Percentiles rank a stretch among this genome's conserved stretches.
Evolutionary conservation across 1,284 basidiomycete genomes (phyloP).

Genomic region (Bjerkandera adusta): DNA sequence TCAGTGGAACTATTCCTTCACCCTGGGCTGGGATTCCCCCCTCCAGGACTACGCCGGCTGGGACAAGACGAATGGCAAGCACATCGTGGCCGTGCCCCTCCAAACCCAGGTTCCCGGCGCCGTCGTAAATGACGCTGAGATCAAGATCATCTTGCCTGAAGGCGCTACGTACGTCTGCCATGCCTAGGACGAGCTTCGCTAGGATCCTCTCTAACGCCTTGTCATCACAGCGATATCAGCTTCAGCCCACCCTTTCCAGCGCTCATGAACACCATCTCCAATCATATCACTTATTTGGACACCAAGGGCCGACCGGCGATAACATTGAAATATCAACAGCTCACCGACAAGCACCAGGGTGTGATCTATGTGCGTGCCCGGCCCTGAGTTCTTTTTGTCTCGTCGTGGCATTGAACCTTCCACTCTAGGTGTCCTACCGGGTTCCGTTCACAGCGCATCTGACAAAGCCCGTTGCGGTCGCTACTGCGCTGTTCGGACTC

Average conservation of each 20-base stretch:
- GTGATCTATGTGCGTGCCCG: constrained; percentile 58
- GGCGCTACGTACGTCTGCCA: constrained; percentile 79
- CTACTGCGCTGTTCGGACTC: constrained; percentile 61
- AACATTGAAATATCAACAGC: constrained; percentile 67
- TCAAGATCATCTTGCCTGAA: constrained; percentile 88
- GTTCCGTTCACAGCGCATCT: constrained; percentile 75
- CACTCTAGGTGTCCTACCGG: constrained; percentile 81
- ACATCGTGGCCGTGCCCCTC: constrained; percentile 83
- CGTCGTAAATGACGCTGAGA: constrained; percentile 78
- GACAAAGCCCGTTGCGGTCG: constrained; percentile 80
- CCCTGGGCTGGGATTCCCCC: constrained; percentile 89
- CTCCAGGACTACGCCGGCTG: constrained; percentile 72
- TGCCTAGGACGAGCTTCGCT: background rate
- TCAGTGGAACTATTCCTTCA: constrained; percentile 97
- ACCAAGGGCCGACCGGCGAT: constrained; percentile 87
- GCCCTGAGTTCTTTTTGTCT: constrained; percentile 1
- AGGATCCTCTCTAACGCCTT: background rate
- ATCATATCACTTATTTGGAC: constrained; percentile 88
- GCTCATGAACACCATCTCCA: constrained; percentile 54
- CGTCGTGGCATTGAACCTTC: background rate
- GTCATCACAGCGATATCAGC: constrained; percentile 63
- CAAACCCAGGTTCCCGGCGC: constrained; percentile 81
- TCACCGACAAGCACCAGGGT: constrained; percentile 79
- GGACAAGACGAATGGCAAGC: constrained; percentile 56
- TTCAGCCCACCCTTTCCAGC: constrained; percentile 80